A percentile compares a stretch with the other conserved stretches of the same genome.
phyloP scores from a whole-genome alignment of 225 moss, liverwort and hornwort genomes.

The Takakia lepidozioides region DNA sequence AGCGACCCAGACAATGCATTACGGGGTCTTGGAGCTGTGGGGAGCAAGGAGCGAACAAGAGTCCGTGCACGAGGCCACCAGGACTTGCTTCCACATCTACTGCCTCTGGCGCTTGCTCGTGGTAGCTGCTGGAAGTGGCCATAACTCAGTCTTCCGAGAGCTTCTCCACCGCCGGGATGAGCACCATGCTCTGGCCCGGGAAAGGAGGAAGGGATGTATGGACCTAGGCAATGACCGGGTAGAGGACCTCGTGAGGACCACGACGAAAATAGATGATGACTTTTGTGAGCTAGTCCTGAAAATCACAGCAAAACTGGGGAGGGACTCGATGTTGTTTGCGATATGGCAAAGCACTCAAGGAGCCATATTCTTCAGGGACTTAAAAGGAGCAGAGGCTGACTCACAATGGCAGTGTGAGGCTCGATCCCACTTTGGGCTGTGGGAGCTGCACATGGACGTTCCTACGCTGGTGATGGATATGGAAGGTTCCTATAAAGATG shows the following conservation, averaged over 20 bases:
- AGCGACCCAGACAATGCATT: constrained; percentile 1
- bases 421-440: constrained; percentile 39
- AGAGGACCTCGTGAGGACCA: constrained; percentile 5
- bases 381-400: constrained; percentile 3
- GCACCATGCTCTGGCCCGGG: constrained; percentile 7
- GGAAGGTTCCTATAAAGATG: constrained; percentile 32
- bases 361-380: background rate
- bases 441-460: constrained; percentile 38
- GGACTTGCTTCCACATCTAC: constrained; percentile 32
- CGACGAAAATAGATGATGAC: constrained; percentile 15
- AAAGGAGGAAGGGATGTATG: constrained; percentile 15
- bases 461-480: constrained; percentile 29
- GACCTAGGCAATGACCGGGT: constrained; percentile 21
- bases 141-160: constrained; percentile 22
- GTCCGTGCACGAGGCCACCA: constrained; percentile 22
- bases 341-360: constrained; percentile 11
- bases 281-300: constrained; percentile 25
- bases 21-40: constrained; percentile 9
- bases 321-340: constrained; percentile 28
- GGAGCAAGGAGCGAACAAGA: constrained; percentile 17
- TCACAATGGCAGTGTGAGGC: constrained; percentile 22
- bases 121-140: constrained; percentile 20
- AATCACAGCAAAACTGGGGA: constrained; percentile 25
- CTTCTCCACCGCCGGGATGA: constrained; percentile 24
- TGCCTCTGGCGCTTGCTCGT: constrained; percentile 32